These are phyloP conservation scores for Aspergillus persii DNA, from an alignment of 2,329 filamentous ascomycete genomes.

Conservation along the genomic window DNA sequence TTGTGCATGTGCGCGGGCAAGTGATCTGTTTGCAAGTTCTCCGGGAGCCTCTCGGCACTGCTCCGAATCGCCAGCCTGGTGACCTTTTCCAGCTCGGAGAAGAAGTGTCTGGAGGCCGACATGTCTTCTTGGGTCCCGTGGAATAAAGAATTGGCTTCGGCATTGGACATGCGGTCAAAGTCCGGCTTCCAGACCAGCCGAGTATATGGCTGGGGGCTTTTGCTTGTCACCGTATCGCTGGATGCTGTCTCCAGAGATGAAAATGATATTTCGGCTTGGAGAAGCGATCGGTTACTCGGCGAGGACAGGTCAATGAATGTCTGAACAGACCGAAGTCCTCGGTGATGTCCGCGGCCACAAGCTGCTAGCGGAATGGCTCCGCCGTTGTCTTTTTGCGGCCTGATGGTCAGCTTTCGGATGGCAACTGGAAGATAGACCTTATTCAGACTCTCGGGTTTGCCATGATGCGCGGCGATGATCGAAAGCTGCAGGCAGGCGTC, in stretches of 20 bases:
- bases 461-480: slow-evolving; percentile 16
- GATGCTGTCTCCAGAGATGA: too few species aligned
- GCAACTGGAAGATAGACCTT: slow-evolving; percentile 15
- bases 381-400: neutral
- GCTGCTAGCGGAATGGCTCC: neutral
- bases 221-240: too few species aligned
- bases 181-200: slow-evolving; percentile 16
- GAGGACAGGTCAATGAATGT: slow-evolving; percentile 8
- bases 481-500: slow-evolving; percentile 20
- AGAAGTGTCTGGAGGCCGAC: too few species aligned
- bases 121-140: too few species aligned
- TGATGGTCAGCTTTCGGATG: slow-evolving; percentile 16
- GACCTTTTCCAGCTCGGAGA: neutral
- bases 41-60: too few species aligned
- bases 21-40: too few species aligned
- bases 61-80: too few species aligned
- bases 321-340: slow-evolving; percentile 6
- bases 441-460: slow-evolving; percentile 12
- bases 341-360: slow-evolving; percentile 9
- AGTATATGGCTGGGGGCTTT: slow-evolving; percentile 13
- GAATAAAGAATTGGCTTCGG: too few species aligned
- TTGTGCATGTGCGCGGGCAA: too few species aligned
- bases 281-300: slow-evolving; percentile 9
- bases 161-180: neutral
- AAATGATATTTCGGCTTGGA: slow-evolving; percentile 10